A percentile compares a stretch with the other conserved stretches of the same genome.
Evolutionary conservation across 1,284 basidiomycete genomes (phyloP).

Genomic region (Ganoderma multipileum): DNA sequence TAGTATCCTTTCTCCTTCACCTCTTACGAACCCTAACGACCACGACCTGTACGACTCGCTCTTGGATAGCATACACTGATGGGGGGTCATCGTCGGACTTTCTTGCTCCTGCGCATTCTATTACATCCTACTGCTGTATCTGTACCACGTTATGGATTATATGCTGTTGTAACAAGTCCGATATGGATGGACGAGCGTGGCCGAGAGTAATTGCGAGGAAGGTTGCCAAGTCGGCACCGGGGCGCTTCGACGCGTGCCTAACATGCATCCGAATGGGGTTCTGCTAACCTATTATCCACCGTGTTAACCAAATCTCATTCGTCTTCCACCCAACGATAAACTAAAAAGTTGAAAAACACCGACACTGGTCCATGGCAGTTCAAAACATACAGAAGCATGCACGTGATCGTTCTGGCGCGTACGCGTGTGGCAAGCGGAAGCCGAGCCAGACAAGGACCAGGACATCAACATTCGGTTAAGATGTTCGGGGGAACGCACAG

Average conservation of each 20-base stretch:
- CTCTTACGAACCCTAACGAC: conserved; percentile 1
- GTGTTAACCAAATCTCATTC: not conserved
- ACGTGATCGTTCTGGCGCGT: conserved; percentile 34
- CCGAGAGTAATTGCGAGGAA: not conserved
- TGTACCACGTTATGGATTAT: conserved; percentile 13
- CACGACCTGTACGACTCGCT: not conserved
- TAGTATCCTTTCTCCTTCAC: not conserved
- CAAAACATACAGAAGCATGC: conserved; percentile 4
- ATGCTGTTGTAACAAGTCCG: not conserved
- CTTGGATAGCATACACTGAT: not conserved
- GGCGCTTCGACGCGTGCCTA: conserved; percentile 3
- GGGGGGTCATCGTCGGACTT: conserved; percentile 11
- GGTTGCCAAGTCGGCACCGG: not conserved
- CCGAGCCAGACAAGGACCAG: not conserved
- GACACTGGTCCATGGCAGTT: not conserved
- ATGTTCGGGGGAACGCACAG: not conserved
- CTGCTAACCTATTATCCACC: not conserved
- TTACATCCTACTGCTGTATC: conserved; percentile 16
- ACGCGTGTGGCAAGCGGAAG: conserved; percentile 12
- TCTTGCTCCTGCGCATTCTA: conserved; percentile 6
- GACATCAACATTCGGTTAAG: not conserved
- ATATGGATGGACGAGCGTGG: not conserved
- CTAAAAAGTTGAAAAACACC: too few species aligned
- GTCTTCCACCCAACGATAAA: too few species aligned
- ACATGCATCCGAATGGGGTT: not conserved